Evolutionary conservation across 2,329 filamentous ascomycete species (phyloP), one percentile per base, ranked within the genome.

Genomic region (Ilyonectria destructans): DNA sequence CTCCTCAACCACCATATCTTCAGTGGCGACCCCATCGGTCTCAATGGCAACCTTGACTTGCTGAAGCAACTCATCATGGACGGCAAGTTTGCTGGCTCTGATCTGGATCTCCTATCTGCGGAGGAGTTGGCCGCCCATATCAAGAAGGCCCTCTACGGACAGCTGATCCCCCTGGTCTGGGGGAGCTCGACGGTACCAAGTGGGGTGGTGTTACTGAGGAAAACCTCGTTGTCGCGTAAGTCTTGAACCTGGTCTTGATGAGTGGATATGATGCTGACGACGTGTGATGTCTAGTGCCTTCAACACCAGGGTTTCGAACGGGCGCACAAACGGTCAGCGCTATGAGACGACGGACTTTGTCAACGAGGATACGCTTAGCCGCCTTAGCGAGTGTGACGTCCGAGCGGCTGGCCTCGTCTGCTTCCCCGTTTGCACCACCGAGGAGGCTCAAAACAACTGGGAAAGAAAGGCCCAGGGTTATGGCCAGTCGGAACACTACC

Each of bases 371-470:
- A 46, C 60, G 51, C 17, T 62, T 1, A 19, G n/a, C 10, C 21
- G 19, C 33, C 40, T 64, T 8, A 45, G 57, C 6, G 31, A 61
- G 6, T 23, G 48, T 8, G 58, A 58, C 21, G 58, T 65, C 52
- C 56, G 48, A 37, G 65, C 52, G 15, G 40, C 60, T 15, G 31
- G 56, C 15, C 26, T 60, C 8, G 60, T 58, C 45, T 56, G 35
- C 35, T 21, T 45, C 6, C 40, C 55, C 3, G 33, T 62, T 15
- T 60, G 60, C n/a, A 33, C 8, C 26, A 17, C 23, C n/a, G 43
- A 61, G 2, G 64, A 67, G 57, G 51, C 67, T 31, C 52, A 68
- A 21, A 23, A 8, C 23, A 49, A 69, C 35, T 43, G 35, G 52
- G 45, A 46, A 9, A 58, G 52, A 10, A 52, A 48, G 13, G 35